Evolutionary conservation across 331 rosid genomes (phyloP).

Genomic region (Quercus tomentella): DNA sequence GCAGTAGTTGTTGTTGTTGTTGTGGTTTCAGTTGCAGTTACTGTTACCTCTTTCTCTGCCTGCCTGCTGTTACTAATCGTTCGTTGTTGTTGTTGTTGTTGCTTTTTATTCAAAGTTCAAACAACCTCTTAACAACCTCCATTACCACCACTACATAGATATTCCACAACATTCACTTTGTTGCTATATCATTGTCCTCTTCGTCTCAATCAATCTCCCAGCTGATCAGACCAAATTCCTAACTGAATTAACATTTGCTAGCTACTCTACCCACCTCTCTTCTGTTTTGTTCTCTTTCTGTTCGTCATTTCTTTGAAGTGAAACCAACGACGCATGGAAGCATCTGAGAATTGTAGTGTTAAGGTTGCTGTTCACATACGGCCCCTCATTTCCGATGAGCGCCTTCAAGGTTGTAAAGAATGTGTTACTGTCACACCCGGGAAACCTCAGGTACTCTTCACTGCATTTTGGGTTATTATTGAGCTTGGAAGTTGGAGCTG

Average conservation of each 20-base stretch:
- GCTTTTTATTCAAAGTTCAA: slow-evolving; percentile 14
- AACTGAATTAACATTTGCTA: neutral
- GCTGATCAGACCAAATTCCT: slow-evolving; percentile 13
- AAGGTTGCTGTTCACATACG: slow-evolving; percentile 86
- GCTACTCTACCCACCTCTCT: neutral
- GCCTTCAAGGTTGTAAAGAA: slow-evolving; percentile 64
- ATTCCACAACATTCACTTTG: neutral
- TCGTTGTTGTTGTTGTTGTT: too few relatives aligned
- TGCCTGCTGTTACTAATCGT: neutral
- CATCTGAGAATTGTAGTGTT: slow-evolving; percentile 61
- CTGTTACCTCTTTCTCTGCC: slow-evolving; percentile 11
- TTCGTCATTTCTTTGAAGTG: neutral
- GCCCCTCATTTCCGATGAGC: slow-evolving; percentile 75
- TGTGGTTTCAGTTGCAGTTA: slow-evolving; percentile 6
- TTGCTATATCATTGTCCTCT: slow-evolving; percentile 38
- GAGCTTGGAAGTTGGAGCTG: neutral
- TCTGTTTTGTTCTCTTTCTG: neutral
- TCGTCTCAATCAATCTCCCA: slow-evolving; percentile 5
- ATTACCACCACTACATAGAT: neutral
- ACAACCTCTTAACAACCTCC: too few relatives aligned
- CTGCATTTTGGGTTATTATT: slow-evolving; percentile 3
- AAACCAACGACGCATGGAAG: slow-evolving; percentile 38
- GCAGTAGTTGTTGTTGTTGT: slow-evolving; percentile 6
- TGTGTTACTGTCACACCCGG: slow-evolving; percentile 54
- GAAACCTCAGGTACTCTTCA: slow-evolving; percentile 60